Evolutionary conservation across 225 moss, liverwort and hornwort genomes (phyloP).

Genomic region (Physcomitrium patens): DNA sequence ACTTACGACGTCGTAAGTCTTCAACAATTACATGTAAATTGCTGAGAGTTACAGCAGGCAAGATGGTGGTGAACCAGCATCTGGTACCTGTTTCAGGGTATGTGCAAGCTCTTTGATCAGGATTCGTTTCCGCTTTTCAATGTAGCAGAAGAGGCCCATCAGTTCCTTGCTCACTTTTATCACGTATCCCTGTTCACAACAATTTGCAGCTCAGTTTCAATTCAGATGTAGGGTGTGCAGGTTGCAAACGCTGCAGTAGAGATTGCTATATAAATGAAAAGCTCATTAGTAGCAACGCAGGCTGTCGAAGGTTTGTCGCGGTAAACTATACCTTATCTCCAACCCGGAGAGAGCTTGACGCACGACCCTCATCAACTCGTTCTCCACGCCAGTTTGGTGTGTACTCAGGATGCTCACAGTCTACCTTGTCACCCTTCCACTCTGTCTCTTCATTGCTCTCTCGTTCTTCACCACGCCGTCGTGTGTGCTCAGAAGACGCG

Average conservation of each 20-base stretch:
- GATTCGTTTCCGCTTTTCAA: conserved; percentile 88
- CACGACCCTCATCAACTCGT: conserved; percentile 31
- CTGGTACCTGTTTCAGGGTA: conserved; percentile 68
- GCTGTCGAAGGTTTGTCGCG: no score
- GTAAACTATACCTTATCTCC: conserved; percentile 27
- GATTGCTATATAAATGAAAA: not conserved
- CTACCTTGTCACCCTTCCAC: conserved; percentile 16
- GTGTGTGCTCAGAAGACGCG: not conserved
- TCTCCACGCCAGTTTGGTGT: conserved; percentile 31
- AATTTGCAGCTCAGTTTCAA: not conserved
- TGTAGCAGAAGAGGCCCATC: conserved; percentile 90
- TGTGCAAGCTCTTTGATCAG: conserved; percentile 78
- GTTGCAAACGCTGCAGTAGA: not conserved
- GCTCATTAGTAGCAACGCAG: no score
- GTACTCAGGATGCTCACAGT: conserved; percentile 26
- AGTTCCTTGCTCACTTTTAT: conserved; percentile 94
- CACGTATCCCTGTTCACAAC: conserved; percentile 53
- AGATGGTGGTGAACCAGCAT: not conserved
- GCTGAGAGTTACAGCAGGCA: no score
- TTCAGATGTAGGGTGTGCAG: no score
- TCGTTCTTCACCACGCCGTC: not conserved
- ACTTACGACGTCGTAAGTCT: not conserved
- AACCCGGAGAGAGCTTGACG: conserved; percentile 33
- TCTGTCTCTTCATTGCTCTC: conserved; percentile 14
- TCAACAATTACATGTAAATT: not conserved